Evolutionary conservation across 2,329 filamentous ascomycete genomes (phyloP).

Genomic region (Alternaria infectoria): DNA sequence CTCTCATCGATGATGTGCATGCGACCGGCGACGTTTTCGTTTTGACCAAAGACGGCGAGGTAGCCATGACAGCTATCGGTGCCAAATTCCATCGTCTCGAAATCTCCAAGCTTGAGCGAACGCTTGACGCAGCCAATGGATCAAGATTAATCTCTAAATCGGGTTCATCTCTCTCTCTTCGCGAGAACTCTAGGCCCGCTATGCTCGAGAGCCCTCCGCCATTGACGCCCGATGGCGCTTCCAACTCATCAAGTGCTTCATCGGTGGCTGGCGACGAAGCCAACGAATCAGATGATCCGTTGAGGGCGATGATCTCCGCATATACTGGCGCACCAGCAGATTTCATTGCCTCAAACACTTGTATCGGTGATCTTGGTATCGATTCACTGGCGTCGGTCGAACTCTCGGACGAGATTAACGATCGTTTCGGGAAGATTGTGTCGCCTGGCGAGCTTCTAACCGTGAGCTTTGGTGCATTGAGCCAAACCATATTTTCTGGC

Average conservation of each 20-base stretch:
- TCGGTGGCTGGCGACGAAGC: background rate
- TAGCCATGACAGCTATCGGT: constrained; percentile 14
- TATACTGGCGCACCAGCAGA: constrained; percentile 16
- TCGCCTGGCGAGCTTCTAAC: constrained; percentile 5
- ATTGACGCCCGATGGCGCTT: constrained; percentile 1
- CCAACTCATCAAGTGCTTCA: constrained; percentile 2
- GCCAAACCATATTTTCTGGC: background rate
- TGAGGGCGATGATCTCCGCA: constrained; percentile 13
- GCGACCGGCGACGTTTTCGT: constrained; percentile 21
- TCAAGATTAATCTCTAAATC: background rate
- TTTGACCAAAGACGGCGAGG: constrained; percentile 2
- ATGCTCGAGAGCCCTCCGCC: background rate
- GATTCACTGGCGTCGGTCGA: constrained; percentile 24
- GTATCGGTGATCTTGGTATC: constrained; percentile 21
- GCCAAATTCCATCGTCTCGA: constrained; percentile 18
- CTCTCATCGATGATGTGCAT: constrained; percentile 1
- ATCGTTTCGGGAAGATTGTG: background rate
- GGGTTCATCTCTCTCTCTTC: background rate
- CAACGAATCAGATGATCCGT: constrained; percentile 8
- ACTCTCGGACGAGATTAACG: constrained; percentile 12
- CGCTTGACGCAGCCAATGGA: constrained; percentile 7
- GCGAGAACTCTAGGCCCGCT: background rate
- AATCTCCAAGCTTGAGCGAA: constrained; percentile 17
- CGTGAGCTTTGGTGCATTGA: constrained; percentile 2
- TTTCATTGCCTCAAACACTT: constrained; percentile 2